Evolutionary conservation across 768 basidiomycete species (phyloP).

Genomic region (Pleurotus giganteus): DNA sequence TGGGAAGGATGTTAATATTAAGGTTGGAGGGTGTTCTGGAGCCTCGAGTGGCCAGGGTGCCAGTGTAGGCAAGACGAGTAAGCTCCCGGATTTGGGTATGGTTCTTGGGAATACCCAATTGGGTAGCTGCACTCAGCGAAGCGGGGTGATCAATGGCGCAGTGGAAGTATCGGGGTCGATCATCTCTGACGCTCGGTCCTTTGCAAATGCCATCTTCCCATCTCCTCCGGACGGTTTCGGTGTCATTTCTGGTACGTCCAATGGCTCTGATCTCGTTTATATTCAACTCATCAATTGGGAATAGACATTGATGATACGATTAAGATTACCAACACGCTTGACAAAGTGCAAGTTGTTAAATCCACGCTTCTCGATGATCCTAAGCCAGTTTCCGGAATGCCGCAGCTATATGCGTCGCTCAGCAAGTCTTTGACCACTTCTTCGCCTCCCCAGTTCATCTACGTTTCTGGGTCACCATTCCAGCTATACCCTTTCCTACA

Average conservation of each 20-base stretch:
- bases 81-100: conserved; percentile 31
- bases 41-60: conserved; percentile 13
- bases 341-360: conserved; percentile 30
- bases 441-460: conserved; percentile 35
- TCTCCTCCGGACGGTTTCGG: conserved; percentile 38
- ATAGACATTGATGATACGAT: conserved; percentile 45
- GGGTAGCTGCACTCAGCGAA: conserved; percentile 26
- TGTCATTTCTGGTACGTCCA: conserved; percentile 37
- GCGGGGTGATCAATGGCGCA: conserved; percentile 12
- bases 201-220: conserved; percentile 31
- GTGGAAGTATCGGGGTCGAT: conserved; percentile 17
- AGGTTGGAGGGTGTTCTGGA: conserved; percentile 28
- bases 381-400: conserved; percentile 43
- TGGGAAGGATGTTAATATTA: conserved; percentile 29
- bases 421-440: conserved; percentile 27
- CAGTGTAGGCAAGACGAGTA: conserved; percentile 26
- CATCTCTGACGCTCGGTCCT: conserved; percentile 18
- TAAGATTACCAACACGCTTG: conserved; percentile 38
- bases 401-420: conserved; percentile 38
- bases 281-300: background rate
- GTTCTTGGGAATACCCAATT: conserved; percentile 28
- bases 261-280: background rate
- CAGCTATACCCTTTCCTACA: conserved; percentile 45
- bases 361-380: conserved; percentile 40
- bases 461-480: conserved; percentile 42